A percentile compares a stretch with the other conserved stretches of the same genome.
Conservation (phyloP, 371 early-diverging fungal genomes). For the Mucor saturninus region DNA sequence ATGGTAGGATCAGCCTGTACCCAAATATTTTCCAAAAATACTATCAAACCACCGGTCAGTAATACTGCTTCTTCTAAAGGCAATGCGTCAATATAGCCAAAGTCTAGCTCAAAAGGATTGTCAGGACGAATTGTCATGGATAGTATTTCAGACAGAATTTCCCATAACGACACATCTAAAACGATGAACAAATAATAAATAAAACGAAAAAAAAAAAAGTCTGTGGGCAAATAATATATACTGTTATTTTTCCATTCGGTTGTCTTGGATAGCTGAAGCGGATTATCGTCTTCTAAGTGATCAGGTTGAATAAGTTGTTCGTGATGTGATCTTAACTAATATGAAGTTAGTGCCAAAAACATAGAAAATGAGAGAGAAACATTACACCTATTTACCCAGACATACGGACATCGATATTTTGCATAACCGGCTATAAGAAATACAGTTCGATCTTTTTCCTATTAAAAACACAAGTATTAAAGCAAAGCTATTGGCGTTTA, state of each 20-base stretch:
- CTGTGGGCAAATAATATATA: not conserved
- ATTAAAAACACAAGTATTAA: not conserved
- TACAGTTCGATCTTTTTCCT: slow-evolving; percentile 57
- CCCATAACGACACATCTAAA: slow-evolving; percentile 73
- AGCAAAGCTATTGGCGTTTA: not conserved
- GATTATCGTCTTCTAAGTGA: slow-evolving; percentile 47
- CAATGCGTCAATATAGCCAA: slow-evolving; percentile 58
- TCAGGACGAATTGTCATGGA: slow-evolving; percentile 53
- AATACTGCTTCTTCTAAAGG: slow-evolving; percentile 69
- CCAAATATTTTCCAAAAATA: slow-evolving; percentile 71
- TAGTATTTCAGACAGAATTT: slow-evolving; percentile 79
- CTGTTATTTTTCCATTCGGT: slow-evolving; percentile 58
- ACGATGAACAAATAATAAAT: slow-evolving; percentile 9
- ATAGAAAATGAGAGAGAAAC: not conserved
- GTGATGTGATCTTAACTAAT: slow-evolving; percentile 66
- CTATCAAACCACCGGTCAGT: slow-evolving; percentile 68
- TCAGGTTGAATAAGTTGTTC: slow-evolving; percentile 50
- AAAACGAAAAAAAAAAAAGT: too few species aligned
- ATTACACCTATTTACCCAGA: slow-evolving; percentile 61
- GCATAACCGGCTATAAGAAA: slow-evolving; percentile 81
- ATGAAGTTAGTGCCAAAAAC: not conserved
- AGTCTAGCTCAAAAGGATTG: slow-evolving; percentile 78
- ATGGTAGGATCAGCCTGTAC: slow-evolving; percentile 44
- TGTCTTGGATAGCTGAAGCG: slow-evolving; percentile 62
- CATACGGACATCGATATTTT: slow-evolving; percentile 80